Evolutionary conservation across 177 flowering plant species (phyloP).

Genomic region (Vitis hybrid): DNA sequence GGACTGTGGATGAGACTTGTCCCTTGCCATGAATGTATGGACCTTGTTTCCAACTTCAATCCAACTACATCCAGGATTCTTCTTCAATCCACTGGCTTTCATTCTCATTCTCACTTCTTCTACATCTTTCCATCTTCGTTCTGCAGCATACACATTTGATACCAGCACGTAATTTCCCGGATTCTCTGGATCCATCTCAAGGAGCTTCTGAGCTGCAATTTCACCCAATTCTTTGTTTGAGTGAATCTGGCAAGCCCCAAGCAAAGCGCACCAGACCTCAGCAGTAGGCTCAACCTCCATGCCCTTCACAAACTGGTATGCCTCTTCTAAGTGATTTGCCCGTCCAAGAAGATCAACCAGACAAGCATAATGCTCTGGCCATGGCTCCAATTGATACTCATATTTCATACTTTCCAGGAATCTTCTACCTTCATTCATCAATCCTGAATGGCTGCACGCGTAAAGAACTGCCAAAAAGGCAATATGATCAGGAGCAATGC

Average conservation of each 20-base stretch:
- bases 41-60: conserved; percentile 59
- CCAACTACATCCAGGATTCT: conserved; percentile 88
- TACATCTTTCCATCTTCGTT: conserved; percentile 63
- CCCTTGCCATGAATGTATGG: conserved; percentile 61
- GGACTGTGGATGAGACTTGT: conserved; percentile 61
- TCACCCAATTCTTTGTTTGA: conserved; percentile 55
- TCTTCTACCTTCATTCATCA: conserved; percentile 51
- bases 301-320: conserved; percentile 42
- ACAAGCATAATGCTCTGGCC: conserved; percentile 82
- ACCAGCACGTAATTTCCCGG: conserved; percentile 75
- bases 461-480: conserved; percentile 62
- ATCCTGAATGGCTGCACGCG: conserved; percentile 78
- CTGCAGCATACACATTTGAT: conserved; percentile 62
- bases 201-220: conserved; percentile 58
- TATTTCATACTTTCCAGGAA: conserved; percentile 42
- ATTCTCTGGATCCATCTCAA: conserved; percentile 51
- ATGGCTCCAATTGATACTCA: conserved; percentile 62
- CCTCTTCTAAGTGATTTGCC: conserved; percentile 65
- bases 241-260: conserved; percentile 65
- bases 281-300: conserved; percentile 60
- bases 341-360: conserved; percentile 78
- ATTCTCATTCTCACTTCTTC: conserved; percentile 56
- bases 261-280: conserved; percentile 72
- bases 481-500: conserved; percentile 59
- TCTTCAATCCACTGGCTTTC: conserved; percentile 63